A percentile compares a stretch with the other conserved stretches of the same genome.
These are phyloP conservation scores for Leccinum variicolor DNA, from an alignment of 768 basidiomycete genomes.

Conservation along the genomic window DNA sequence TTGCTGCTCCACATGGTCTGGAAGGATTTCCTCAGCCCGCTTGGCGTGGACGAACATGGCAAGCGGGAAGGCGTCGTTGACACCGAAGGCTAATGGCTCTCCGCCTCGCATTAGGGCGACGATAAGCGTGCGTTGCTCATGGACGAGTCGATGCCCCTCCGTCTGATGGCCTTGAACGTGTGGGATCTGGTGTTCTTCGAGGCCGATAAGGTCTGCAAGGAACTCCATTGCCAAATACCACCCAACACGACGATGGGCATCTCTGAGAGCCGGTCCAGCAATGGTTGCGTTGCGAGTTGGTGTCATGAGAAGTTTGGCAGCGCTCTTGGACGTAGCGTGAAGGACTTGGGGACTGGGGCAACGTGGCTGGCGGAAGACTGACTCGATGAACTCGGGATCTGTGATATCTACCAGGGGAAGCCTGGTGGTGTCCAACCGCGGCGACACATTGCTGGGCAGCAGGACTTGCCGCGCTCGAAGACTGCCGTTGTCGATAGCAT, in stretches of 20 bases:
- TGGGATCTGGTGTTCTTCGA: constrained; percentile 13
- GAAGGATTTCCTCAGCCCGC: constrained; percentile 13
- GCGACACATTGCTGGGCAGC: constrained; percentile 11
- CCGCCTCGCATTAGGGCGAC: constrained; percentile 15
- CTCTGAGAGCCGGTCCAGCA: constrained; percentile 14
- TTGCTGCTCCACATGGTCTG: constrained; percentile 10
- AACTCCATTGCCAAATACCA: constrained; percentile 16
- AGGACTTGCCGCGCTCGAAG: constrained; percentile 12
- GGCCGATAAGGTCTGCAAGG: constrained; percentile 15
- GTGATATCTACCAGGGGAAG: constrained; percentile 15
- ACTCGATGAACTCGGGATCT: constrained; percentile 11
- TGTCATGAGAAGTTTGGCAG: constrained; percentile 12
- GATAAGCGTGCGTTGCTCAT: constrained; percentile 14
- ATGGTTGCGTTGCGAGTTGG: constrained; percentile 15
- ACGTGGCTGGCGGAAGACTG: constrained; percentile 12
- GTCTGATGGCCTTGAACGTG: constrained; percentile 15
- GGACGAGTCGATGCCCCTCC: constrained; percentile 11
- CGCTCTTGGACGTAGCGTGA: constrained; percentile 11
- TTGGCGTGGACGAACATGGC: constrained; percentile 15
- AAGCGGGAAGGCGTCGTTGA: constrained; percentile 14
- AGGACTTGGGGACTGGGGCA: constrained; percentile 10
- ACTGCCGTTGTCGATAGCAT: constrained; percentile 11
- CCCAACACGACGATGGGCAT: constrained; percentile 15
- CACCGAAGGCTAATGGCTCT: constrained; percentile 12
- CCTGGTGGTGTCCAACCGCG: constrained; percentile 13